Evolutionary conservation across 495 filamentous ascomycete genomes (phyloP), one percentile per base, ranked within the genome.

Genomic region (Aspergillus funiculosus): DNA sequence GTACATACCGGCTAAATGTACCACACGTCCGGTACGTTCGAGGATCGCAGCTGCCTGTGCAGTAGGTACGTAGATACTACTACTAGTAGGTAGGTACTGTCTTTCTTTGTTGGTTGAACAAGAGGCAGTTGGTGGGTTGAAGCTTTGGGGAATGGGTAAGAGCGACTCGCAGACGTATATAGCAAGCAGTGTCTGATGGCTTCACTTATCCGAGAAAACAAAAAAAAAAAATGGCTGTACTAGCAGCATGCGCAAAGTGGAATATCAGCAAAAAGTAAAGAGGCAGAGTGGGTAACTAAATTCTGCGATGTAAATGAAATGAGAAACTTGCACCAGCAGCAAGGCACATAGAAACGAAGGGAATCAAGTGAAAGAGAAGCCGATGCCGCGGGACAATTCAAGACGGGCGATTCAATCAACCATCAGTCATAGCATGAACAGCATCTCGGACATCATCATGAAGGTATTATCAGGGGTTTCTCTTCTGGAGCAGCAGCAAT

Each of bases 1-100:
- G 65, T 69, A 72, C 71, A 71, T 71, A 66, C 66, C 68, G 51
- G 47, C 39, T 40, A 28, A 44, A 19, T 49, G 50, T 50, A 59
- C 46, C 49, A 54, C 36, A 40, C 30, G 41, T 9, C 21, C 7
- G 17, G 34, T 28, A 25, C 7, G 26, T 35, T 37, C 19, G 32
- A 19, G 10, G 43, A 32, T 39, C 18, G 47, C 26, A 42, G 32
- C 31, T 13, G 25, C 25, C n/a, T n/a, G n/a, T 28, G 14, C 4
- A 39, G 17, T 9, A 22, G 13, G 27, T 22, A 22, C 19, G 34
- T 31, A 37, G 36, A 32, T 6, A 15, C 46, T 26, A 27, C 43
- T 32, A 28, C 39, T 20, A 25, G 39, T 30, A n/a, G n/a, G n/a
- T n/a, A n/a, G n/a, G n/a, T n/a, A n/a, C n/a, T n/a, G n/a, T 22